Evolutionary conservation across 2,329 filamentous ascomycete genomes (phyloP).

Genomic region (Juglanconis juglandina): DNA sequence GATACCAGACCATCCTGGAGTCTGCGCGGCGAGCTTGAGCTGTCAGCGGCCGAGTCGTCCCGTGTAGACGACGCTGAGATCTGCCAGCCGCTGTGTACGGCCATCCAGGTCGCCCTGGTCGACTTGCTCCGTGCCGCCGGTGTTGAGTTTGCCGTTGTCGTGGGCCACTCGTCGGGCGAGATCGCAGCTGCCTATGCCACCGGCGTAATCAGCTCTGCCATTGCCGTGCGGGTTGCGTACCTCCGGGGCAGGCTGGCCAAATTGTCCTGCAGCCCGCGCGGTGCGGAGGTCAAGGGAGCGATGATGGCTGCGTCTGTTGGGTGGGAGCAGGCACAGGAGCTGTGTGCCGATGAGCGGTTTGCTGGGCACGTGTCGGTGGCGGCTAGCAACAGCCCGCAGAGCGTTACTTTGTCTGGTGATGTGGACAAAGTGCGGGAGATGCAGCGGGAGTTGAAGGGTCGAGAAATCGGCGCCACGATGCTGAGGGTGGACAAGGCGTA

Average conservation of each 20-base stretch:
- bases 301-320: slow-evolving; percentile 11
- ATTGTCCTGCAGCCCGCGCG: not conserved
- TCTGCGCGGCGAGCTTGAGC: slow-evolving; percentile 1
- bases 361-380: slow-evolving; percentile 24
- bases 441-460: slow-evolving; percentile 21
- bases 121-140: slow-evolving; percentile 27
- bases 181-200: slow-evolving; percentile 16
- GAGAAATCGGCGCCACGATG: slow-evolving; percentile 24
- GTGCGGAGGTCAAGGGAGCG: not conserved
- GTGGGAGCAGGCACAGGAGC: slow-evolving; percentile 18
- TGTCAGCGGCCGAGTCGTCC: slow-evolving; percentile 2
- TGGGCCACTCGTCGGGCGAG: slow-evolving; percentile 27
- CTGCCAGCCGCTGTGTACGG: slow-evolving; percentile 32
- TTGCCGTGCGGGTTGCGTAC: slow-evolving; percentile 26
- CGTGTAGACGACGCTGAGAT: slow-evolving; percentile 15
- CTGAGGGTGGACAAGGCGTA: slow-evolving; percentile 39
- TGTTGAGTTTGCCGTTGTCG: slow-evolving; percentile 23
- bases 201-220: slow-evolving; percentile 6
- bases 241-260: slow-evolving; percentile 15
- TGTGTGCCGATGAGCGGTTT: slow-evolving; percentile 18
- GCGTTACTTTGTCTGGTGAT: slow-evolving; percentile 28
- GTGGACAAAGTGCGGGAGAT: slow-evolving; percentile 26
- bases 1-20: slow-evolving; percentile 6
- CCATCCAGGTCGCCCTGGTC: slow-evolving; percentile 36
- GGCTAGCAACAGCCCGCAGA: slow-evolving; percentile 27